phyloP scores from a whole-genome alignment of 2,329 filamentous ascomycete genomes.

The Biscogniauxia sp. region DNA sequence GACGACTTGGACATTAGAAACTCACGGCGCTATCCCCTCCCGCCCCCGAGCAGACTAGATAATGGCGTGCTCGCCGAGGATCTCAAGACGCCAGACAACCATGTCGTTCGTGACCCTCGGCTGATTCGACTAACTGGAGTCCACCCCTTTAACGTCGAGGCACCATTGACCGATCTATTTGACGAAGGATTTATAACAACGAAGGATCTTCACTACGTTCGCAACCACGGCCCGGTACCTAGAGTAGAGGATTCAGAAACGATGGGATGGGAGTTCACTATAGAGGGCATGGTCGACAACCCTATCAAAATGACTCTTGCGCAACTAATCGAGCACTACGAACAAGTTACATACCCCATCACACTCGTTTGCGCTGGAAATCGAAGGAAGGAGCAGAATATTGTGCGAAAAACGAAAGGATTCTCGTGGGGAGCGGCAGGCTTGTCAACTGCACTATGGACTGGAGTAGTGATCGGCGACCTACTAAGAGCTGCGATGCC shows the following conservation, averaged over 20 bases:
- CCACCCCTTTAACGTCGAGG: constrained; percentile 89
- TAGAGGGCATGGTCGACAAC: constrained; percentile 80
- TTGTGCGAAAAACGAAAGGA: constrained; percentile 85
- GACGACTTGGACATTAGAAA: constrained; percentile 16
- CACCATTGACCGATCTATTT: constrained; percentile 75
- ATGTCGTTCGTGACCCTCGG: constrained; percentile 76
- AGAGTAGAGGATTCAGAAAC: constrained; percentile 69
- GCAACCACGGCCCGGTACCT: constrained; percentile 85
- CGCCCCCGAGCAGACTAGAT: constrained; percentile 57
- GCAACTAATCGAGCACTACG: constrained; percentile 70
- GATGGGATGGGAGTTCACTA: constrained; percentile 75
- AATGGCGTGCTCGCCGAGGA: constrained; percentile 70
- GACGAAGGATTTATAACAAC: constrained; percentile 82
- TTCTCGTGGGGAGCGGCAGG: constrained; percentile 93
- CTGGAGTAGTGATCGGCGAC: constrained; percentile 73
- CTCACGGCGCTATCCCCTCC: constrained; percentile 57
- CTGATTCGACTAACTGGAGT: constrained; percentile 84
- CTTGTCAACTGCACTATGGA: constrained; percentile 83
- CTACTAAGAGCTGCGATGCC: constrained; percentile 68
- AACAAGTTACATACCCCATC: constrained; percentile 81
- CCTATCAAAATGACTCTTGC: constrained; percentile 70
- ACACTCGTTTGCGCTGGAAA: constrained; percentile 93
- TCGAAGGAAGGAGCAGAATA: constrained; percentile 87
- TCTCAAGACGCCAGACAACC: constrained; percentile 76
- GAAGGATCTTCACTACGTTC: constrained; percentile 85